Percentiles rank a stretch among this genome's conserved stretches.
Conservation (phyloP, 148 eudicot species). For the Rhododendron henanense region DNA sequence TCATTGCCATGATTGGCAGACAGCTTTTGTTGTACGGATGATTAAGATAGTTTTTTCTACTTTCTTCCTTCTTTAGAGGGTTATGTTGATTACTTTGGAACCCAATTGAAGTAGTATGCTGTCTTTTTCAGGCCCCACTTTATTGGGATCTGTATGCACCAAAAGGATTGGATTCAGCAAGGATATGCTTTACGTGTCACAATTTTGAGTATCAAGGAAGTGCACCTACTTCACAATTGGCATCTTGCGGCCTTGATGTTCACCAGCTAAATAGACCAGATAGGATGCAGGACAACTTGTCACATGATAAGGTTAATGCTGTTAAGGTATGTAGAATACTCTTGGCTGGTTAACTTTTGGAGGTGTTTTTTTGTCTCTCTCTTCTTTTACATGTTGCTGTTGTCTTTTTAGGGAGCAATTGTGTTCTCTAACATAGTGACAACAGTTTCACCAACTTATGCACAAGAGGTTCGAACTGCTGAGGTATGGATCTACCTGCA, state of each 20-base stretch:
- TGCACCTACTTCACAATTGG: slow-evolving; percentile 79
- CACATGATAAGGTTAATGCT: slow-evolving; percentile 67
- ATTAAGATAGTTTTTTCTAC: background rate
- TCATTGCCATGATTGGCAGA: slow-evolving; percentile 99
- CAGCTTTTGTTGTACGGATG: slow-evolving; percentile 81
- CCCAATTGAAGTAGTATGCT: background rate
- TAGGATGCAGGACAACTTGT: slow-evolving; percentile 92
- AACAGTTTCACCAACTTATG: slow-evolving; percentile 94
- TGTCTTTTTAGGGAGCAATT: slow-evolving; percentile 70
- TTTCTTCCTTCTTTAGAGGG: background rate
- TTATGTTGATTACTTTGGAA: background rate
- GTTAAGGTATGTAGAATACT: slow-evolving; percentile 58
- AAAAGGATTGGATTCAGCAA: slow-evolving; percentile 88
- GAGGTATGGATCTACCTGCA: slow-evolving; percentile 50
- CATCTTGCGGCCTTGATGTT: slow-evolving; percentile 95
- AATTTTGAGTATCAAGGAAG: slow-evolving; percentile 96
- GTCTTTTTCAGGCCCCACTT: slow-evolving; percentile 66
- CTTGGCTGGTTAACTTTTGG: background rate
- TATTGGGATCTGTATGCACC: slow-evolving; percentile 92
- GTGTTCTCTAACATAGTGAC: slow-evolving; percentile 98
- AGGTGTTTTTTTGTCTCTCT: background rate
- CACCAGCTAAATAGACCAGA: slow-evolving; percentile 81
- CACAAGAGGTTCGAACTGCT: slow-evolving; percentile 73
- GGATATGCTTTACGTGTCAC: slow-evolving; percentile 97
- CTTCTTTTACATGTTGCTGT: slow-evolving; percentile 8